A percentile compares a stretch with the other conserved stretches of the same genome.
Evolutionary conservation across 106 monocot species (phyloP).

Genomic region (Allium fistulosum): DNA sequence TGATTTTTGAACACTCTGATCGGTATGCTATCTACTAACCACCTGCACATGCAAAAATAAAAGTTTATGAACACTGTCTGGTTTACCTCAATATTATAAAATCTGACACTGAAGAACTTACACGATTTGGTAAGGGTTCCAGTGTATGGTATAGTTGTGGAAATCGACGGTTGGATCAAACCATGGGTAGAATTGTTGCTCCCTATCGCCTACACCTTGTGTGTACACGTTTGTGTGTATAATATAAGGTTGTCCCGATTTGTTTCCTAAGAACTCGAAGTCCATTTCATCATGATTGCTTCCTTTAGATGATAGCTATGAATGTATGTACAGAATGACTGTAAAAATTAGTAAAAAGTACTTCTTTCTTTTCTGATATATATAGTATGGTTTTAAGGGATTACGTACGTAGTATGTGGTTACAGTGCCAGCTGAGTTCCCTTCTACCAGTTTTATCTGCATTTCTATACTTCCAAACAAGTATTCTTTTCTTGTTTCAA

Average conservation of each 20-base stretch:
- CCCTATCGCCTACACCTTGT: slow-evolving; percentile 45
- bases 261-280: slow-evolving; percentile 74
- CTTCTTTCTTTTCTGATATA: background rate
- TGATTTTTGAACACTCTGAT: slow-evolving; percentile 59
- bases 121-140: slow-evolving; percentile 66
- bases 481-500: slow-evolving; percentile 15
- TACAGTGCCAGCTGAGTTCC: slow-evolving; percentile 33
- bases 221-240: slow-evolving; percentile 66
- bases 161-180: slow-evolving; percentile 64
- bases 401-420: slow-evolving; percentile 21
- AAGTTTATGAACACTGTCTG: background rate
- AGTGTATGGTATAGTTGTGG: slow-evolving; percentile 81
- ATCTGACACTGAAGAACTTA: slow-evolving; percentile 8
- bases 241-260: slow-evolving; percentile 57
- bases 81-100: background rate
- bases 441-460: slow-evolving; percentile 22
- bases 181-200: slow-evolving; percentile 73
- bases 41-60: slow-evolving; percentile 17
- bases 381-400: background rate
- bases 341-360: background rate
- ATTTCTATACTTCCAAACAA: slow-evolving; percentile 29
- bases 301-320: slow-evolving; percentile 42
- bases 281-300: slow-evolving; percentile 65
- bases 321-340: background rate
- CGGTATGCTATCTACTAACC: slow-evolving; percentile 45